Percentiles rank a stretch among this genome's conserved stretches.
Conservation (phyloP, 768 basidiomycete species). For the Leccinum rimulosum region DNA sequence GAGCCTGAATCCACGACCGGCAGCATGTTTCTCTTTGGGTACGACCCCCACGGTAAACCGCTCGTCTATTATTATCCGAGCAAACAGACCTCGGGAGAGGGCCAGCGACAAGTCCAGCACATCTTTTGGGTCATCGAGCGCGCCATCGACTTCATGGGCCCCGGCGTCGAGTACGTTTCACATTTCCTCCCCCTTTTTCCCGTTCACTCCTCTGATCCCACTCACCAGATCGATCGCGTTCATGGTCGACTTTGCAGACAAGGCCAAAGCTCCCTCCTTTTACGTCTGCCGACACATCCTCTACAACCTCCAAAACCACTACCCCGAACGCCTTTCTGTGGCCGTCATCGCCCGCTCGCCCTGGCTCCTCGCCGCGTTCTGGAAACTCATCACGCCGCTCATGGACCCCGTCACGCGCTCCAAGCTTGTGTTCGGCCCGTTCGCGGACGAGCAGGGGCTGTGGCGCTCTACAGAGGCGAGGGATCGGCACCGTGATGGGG, state of each 20-base stretch:
- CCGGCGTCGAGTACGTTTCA: background rate
- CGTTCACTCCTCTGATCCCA: background rate
- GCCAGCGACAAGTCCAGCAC: constrained; percentile 55
- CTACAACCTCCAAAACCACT: constrained; percentile 44
- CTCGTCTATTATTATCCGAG: constrained; percentile 65
- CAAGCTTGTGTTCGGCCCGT: constrained; percentile 75
- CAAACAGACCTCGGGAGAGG: constrained; percentile 76
- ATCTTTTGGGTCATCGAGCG: constrained; percentile 57
- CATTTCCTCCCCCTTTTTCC: background rate
- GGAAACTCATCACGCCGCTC: constrained; percentile 75
- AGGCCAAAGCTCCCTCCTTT: constrained; percentile 55
- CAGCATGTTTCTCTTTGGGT: constrained; percentile 78
- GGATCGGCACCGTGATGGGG: constrained; percentile 6
- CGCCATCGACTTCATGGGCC: constrained; percentile 70
- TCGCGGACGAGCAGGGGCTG: constrained; percentile 22
- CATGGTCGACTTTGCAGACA: constrained; percentile 77
- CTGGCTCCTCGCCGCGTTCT: constrained; percentile 70
- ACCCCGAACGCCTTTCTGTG: background rate
- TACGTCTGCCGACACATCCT: constrained; percentile 41
- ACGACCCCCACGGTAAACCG: constrained; percentile 63
- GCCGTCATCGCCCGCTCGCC: constrained; percentile 72
- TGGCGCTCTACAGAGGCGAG: constrained; percentile 27
- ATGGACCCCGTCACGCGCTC: constrained; percentile 78
- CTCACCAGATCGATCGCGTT: constrained; percentile 31
- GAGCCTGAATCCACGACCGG: constrained; percentile 82